Percentiles rank a stretch among this genome's conserved stretches.
Conservation (phyloP, 768 basidiomycete genomes). For the Dentipellis sp. region DNA sequence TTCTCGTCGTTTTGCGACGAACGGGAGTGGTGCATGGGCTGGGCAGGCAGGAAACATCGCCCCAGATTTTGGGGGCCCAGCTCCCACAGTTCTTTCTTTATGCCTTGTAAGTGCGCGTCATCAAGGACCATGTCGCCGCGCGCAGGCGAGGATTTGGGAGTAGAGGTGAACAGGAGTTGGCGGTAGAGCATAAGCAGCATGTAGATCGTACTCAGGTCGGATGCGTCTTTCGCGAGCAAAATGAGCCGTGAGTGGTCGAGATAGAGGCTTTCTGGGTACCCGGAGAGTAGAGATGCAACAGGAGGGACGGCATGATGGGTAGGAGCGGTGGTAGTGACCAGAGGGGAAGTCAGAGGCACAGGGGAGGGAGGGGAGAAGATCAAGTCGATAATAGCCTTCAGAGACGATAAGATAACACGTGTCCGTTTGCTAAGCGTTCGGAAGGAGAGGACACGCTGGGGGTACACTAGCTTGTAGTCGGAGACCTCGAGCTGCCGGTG, state of each 20-base stretch:
- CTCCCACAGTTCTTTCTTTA: constrained; percentile 73
- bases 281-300: constrained; percentile 26
- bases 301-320: constrained; percentile 18
- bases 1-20: constrained; percentile 18
- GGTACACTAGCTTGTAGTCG: constrained; percentile 20
- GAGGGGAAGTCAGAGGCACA: constrained; percentile 25
- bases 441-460: constrained; percentile 33
- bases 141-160: constrained; percentile 20
- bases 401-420: constrained; percentile 18
- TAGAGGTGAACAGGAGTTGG: constrained; percentile 50
- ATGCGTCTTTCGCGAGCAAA: constrained; percentile 59
- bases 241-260: constrained; percentile 67
- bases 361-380: constrained; percentile 46
- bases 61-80: constrained; percentile 55
- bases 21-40: constrained; percentile 1
- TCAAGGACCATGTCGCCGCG: constrained; percentile 32
- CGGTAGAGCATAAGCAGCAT: constrained; percentile 78
- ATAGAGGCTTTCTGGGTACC: constrained; percentile 71
- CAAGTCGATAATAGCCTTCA: constrained; percentile 56
- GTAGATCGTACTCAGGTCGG: constrained; percentile 66
- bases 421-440: constrained; percentile 12
- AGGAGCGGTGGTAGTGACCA: constrained; percentile 21
- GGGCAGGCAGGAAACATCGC: constrained; percentile 36
- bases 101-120: constrained; percentile 42
- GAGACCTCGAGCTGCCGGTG: constrained; percentile 8